Percentiles rank a stretch among this genome's conserved stretches.
Evolutionary conservation across 2,329 filamentous ascomycete species (phyloP).

Genomic region (Zymoseptoria pseudotritici): DNA sequence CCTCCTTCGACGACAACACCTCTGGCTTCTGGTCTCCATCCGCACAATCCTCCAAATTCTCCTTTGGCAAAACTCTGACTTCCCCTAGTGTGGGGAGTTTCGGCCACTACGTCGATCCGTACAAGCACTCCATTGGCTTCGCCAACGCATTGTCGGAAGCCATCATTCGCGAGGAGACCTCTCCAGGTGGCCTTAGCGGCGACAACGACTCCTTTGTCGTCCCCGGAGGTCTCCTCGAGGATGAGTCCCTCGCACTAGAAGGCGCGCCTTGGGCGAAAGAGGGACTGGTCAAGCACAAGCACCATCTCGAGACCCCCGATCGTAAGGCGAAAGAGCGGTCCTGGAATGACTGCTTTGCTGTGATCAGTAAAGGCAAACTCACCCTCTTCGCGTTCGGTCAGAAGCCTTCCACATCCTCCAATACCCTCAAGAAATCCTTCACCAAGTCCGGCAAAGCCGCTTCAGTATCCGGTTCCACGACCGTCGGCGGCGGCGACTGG

Average conservation of each 20-base stretch:
- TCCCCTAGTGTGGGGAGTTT: constrained; percentile 91
- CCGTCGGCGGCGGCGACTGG: constrained; percentile 95
- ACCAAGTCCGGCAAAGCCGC: constrained; percentile 24
- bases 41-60: constrained; percentile 82
- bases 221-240: constrained; percentile 59
- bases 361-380: constrained; percentile 90
- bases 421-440: constrained; percentile 37
- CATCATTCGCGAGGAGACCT: constrained; percentile 80
- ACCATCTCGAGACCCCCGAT: constrained; percentile 83
- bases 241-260: constrained; percentile 82
- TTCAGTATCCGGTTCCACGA: constrained; percentile 48
- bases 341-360: constrained; percentile 92
- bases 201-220: constrained; percentile 30
- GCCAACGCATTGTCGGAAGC: constrained; percentile 94
- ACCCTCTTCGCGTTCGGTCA: constrained; percentile 82
- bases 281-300: constrained; percentile 90
- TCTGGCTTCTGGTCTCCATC: constrained; percentile 77
- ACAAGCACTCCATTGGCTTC: constrained; percentile 94
- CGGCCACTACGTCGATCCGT: constrained; percentile 61
- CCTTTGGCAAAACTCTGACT: constrained; percentile 80
- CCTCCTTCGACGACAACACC: constrained; percentile 83
- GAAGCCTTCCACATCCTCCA: constrained; percentile 45
- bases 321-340: constrained; percentile 90
- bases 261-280: constrained; percentile 99
- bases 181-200: constrained; percentile 39